A percentile compares a stretch with the other conserved stretches of the same genome.
These are phyloP conservation scores for Flaveria floridana DNA, from an alignment of 140 eudicot genomes.

Conservation along the genomic window DNA sequence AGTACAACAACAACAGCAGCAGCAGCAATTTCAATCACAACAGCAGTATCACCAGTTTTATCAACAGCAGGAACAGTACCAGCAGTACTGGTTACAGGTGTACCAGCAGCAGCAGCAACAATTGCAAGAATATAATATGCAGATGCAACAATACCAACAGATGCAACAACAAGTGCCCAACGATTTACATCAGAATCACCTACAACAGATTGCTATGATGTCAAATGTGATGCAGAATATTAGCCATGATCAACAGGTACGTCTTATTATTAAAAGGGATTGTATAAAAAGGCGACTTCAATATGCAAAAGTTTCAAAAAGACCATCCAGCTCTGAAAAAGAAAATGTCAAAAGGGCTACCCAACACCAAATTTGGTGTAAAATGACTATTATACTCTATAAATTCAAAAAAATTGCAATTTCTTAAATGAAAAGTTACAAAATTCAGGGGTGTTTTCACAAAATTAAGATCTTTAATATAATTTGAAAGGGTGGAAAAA, in stretches of 20 bases:
- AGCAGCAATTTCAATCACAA: constrained; percentile 36
- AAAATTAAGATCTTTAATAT: not conserved
- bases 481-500: not conserved
- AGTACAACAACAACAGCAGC: constrained; percentile 48
- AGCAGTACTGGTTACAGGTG: constrained; percentile 52
- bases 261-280: constrained; percentile 7
- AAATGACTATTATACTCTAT: not conserved
- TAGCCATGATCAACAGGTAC: constrained; percentile 52
- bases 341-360: not conserved
- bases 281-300: not conserved
- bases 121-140: constrained; percentile 39
- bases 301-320: not conserved
- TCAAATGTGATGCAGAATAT: constrained; percentile 32
- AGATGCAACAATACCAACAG: constrained; percentile 42
- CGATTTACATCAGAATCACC: constrained; percentile 34
- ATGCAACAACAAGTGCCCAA: constrained; percentile 44
- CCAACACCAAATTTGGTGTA: not conserved
- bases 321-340: not conserved
- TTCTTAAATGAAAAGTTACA: not conserved
- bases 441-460: not conserved
- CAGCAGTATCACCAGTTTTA: constrained; percentile 42
- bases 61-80: constrained; percentile 49
- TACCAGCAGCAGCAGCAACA: constrained; percentile 43
- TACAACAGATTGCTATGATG: constrained; percentile 31
- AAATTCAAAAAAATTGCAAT: not conserved